These are phyloP conservation scores for Gynochthodes officinalis DNA, from an alignment of 257 asterid species.

Conservation along the genomic window DNA sequence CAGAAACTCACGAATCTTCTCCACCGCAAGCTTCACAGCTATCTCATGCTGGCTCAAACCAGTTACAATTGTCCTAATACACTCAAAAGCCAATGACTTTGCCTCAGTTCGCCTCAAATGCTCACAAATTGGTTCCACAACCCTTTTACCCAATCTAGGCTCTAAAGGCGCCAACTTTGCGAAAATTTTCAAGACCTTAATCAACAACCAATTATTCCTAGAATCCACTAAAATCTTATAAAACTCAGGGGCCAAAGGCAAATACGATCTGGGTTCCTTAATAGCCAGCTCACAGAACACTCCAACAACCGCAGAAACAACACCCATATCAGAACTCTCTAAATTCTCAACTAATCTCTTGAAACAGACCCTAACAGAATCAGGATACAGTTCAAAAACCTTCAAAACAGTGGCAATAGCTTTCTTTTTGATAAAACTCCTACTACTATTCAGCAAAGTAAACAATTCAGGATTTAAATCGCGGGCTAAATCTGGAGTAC, in stretches of 20 bases:
- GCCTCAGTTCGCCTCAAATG: conserved; percentile 77
- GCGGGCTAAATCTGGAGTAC: conserved; percentile 71
- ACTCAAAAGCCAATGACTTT: conserved; percentile 79
- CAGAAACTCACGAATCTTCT: conserved; percentile 71
- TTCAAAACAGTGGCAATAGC: conserved; percentile 61
- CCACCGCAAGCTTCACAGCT: conserved; percentile 79
- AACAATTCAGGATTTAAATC: conserved; percentile 85
- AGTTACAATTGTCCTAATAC: conserved; percentile 64
- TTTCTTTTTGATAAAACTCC: conserved; percentile 55
- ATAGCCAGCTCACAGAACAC: conserved; percentile 82
- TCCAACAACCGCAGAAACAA: conserved; percentile 75
- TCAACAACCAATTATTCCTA: conserved; percentile 86
- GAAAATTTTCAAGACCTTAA: conserved; percentile 86
- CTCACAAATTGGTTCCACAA: conserved; percentile 84
- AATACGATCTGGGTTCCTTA: conserved; percentile 70
- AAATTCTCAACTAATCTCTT: conserved; percentile 84
- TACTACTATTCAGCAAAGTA: conserved; percentile 52
- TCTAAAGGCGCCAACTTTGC: conserved; percentile 69
- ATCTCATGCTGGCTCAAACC: conserved; percentile 73
- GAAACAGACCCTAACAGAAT: conserved; percentile 86
- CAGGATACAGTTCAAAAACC: conserved; percentile 72
- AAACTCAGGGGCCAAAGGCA: conserved; percentile 95
- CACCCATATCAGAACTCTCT: conserved; percentile 57
- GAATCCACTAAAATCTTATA: conserved; percentile 74
- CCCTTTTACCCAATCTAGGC: conserved; percentile 79